Conservation (phyloP, 768 basidiomycete species). For the Baorangia bicolor region DNA sequence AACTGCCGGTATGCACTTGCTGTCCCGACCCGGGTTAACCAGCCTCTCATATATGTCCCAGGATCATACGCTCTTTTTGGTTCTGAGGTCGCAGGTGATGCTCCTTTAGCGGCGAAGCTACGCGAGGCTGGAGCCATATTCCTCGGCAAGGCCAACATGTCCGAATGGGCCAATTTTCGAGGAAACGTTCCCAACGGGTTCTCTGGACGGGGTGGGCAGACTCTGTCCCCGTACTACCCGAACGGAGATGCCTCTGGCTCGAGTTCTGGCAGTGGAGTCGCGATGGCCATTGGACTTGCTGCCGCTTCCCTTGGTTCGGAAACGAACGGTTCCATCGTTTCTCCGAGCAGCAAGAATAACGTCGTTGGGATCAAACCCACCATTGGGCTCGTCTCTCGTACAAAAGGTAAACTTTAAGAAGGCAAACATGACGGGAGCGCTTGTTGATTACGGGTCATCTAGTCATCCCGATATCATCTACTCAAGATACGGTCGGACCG, state of each 20-base stretch:
- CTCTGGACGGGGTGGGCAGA: conserved; percentile 48
- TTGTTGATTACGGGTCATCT: not conserved
- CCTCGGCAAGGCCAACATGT: conserved; percentile 44
- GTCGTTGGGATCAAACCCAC: conserved; percentile 44
- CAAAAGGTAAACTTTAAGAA: conserved; percentile 28
- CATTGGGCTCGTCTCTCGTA: conserved; percentile 39
- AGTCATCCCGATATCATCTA: conserved; percentile 57
- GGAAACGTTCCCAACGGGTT: conserved; percentile 42
- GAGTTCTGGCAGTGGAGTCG: conserved; percentile 44
- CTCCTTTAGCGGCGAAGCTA: conserved; percentile 29
- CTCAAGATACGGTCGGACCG: conserved; percentile 62
- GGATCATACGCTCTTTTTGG: conserved; percentile 37
- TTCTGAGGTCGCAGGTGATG: conserved; percentile 36
- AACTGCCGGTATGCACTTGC: conserved; percentile 32
- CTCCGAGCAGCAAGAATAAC: conserved; percentile 42
- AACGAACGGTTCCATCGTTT: conserved; percentile 49
- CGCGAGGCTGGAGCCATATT: conserved; percentile 36
- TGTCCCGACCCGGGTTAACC: not conserved
- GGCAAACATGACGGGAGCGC: not conserved
- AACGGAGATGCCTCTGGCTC: conserved; percentile 42
- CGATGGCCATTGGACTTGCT: conserved; percentile 42
- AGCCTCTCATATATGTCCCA: conserved; percentile 5
- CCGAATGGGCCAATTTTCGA: conserved; percentile 45
- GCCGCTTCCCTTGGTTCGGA: conserved; percentile 46
- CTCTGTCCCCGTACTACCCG: conserved; percentile 42